Percentiles rank a stretch among this genome's conserved stretches.
Conservation (phyloP, 2,329 filamentous ascomycete genomes). For the Colletotrichum nymphaeae region DNA sequence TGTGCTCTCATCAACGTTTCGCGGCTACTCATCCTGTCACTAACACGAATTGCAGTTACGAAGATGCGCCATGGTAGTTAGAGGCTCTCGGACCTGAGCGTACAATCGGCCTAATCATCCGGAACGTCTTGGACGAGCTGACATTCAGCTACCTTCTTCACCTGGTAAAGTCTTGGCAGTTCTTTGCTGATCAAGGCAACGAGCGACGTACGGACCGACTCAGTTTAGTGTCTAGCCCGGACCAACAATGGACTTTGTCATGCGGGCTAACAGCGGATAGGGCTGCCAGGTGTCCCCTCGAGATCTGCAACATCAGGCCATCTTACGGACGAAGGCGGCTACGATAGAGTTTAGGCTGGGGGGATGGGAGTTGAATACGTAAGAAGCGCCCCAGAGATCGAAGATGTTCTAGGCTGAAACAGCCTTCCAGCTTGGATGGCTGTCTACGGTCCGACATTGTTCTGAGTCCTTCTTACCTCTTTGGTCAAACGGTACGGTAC, state of each 20-base stretch:
- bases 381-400: neutral
- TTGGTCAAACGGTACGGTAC: neutral
- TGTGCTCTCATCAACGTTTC: neutral
- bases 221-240: neutral
- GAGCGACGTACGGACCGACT: neutral
- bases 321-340: constrained; percentile 1
- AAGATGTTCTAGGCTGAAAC: neutral
- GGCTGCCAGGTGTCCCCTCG: neutral
- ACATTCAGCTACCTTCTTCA: neutral
- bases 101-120: neutral
- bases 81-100: neutral
- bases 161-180: neutral
- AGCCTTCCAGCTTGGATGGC: neutral
- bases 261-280: neutral
- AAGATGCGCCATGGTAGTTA: neutral
- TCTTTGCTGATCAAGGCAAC: neutral
- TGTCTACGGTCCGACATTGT: neutral
- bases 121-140: neutral
- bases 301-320: constrained; percentile 15
- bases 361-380: neutral
- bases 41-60: neutral
- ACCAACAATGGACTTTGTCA: neutral
- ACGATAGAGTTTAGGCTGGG: neutral
- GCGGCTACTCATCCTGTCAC: neutral
- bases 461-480: neutral